Conservation (phyloP, 352 stramenopile genomes). For the Pseudoperonospora humuli region DNA sequence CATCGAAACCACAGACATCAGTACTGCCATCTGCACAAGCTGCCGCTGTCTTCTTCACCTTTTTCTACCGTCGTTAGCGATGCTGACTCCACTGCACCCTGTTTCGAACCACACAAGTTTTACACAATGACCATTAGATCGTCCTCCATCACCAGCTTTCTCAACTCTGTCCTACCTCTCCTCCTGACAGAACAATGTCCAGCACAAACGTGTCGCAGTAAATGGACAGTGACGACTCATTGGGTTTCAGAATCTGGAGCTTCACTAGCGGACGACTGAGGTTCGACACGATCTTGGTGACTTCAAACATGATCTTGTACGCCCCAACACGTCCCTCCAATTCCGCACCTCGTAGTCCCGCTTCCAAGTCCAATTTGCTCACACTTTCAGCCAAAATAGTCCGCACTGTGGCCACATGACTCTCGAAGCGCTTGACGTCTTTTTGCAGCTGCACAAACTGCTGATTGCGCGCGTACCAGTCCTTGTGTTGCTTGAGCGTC, state of each 20-base stretch:
- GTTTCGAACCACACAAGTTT: slow-evolving; percentile 4
- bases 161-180: slow-evolving; percentile 53
- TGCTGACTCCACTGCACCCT: slow-evolving; percentile 67
- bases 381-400: slow-evolving; percentile 72
- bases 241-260: slow-evolving; percentile 82
- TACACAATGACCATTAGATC: not conserved
- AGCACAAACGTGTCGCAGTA: slow-evolving; percentile 87
- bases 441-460: slow-evolving; percentile 84
- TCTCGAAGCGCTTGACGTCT: slow-evolving; percentile 72
- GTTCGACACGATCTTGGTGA: slow-evolving; percentile 82
- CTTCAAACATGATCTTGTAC: slow-evolving; percentile 87
- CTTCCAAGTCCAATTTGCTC: slow-evolving; percentile 78
- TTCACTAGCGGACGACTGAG: slow-evolving; percentile 81
- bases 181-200: slow-evolving; percentile 69
- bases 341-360: slow-evolving; percentile 72
- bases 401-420: slow-evolving; percentile 60
- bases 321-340: slow-evolving; percentile 76
- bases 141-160: slow-evolving; percentile 25
- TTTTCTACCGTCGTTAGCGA: slow-evolving; percentile 82
- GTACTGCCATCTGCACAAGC: not conserved
- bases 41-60: slow-evolving; percentile 5
- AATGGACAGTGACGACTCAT: slow-evolving; percentile 76
- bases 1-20: not conserved
- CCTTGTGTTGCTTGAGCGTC: slow-evolving; percentile 84
- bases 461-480: slow-evolving; percentile 85